Conservation (phyloP, 2,329 filamentous ascomycete species). For the Curvularia sp. region DNA sequence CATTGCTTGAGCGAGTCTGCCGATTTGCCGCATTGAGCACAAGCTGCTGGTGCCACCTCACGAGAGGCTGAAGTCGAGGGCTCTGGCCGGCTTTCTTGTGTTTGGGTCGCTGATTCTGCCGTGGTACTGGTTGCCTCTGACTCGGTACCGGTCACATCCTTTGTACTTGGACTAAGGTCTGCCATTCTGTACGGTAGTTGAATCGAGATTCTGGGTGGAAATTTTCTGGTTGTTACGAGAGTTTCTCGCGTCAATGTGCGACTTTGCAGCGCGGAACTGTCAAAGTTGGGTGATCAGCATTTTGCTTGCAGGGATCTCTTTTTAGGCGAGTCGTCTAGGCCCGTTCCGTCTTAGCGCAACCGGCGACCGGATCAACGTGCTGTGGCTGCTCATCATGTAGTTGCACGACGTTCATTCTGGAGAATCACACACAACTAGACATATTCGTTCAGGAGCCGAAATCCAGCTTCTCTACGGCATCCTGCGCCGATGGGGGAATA, state of each 20-base stretch:
- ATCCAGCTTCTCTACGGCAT: not conserved
- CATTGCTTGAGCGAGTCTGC: constrained; percentile 46
- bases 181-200: not conserved
- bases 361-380: not conserved
- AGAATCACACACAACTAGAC: not conserved
- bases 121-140: constrained; percentile 2
- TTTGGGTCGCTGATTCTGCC: constrained; percentile 2
- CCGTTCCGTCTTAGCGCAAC: not conserved
- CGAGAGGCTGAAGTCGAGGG: constrained; percentile 24
- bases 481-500: not conserved
- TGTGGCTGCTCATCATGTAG: not conserved
- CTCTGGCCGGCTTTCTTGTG: constrained; percentile 1
- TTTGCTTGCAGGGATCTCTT: constrained; percentile 10
- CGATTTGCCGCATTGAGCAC: constrained; percentile 36
- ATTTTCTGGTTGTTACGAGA: not conserved
- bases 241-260: constrained; percentile 3
- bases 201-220: not conserved
- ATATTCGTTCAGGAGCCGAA: not conserved
- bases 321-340: constrained; percentile 3
- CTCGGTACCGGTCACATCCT: not conserved
- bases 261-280: constrained; percentile 1
- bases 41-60: constrained; percentile 18
- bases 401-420: not conserved
- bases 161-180: not conserved
- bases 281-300: constrained; percentile 16